These are phyloP conservation scores for Megacollybia platyphylla DNA, from an alignment of 1,284 basidiomycete genomes.

Conservation along the genomic window DNA sequence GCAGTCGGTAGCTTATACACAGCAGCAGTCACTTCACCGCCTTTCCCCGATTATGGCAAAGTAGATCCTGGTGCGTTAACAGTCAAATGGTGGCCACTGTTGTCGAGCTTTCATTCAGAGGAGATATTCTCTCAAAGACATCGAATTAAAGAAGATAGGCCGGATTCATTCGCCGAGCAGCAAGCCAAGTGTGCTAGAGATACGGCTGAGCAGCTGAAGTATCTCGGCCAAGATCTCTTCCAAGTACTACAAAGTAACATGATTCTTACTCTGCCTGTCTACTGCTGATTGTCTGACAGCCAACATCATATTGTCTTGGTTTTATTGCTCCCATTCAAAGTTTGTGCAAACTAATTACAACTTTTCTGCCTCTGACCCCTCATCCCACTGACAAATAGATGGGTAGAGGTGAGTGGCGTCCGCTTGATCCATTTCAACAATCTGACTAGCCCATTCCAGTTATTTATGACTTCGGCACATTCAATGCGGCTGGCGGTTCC, in stretches of 20 bases:
- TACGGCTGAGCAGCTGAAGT: constrained; percentile 33
- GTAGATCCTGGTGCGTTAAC: constrained; percentile 29
- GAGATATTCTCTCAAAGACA: constrained; percentile 40
- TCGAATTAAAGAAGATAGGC: constrained; percentile 28
- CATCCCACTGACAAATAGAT: constrained; percentile 23
- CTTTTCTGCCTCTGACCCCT: background rate
- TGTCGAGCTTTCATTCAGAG: constrained; percentile 17
- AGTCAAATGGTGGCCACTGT: background rate
- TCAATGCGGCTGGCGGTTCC: constrained; percentile 49
- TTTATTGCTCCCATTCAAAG: constrained; percentile 63
- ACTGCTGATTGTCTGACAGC: constrained; percentile 22
- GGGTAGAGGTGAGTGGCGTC: constrained; percentile 46
- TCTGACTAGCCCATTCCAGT: constrained; percentile 20
- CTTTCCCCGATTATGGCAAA: constrained; percentile 32
- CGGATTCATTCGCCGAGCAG: constrained; percentile 54
- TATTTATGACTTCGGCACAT: constrained; percentile 44
- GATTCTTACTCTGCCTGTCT: constrained; percentile 1
- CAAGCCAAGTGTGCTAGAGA: constrained; percentile 48
- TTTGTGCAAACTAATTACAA: constrained; percentile 13
- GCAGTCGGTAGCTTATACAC: constrained; percentile 62
- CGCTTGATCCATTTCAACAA: background rate
- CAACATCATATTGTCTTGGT: constrained; percentile 50
- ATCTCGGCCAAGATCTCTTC: constrained; percentile 41
- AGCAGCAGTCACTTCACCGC: constrained; percentile 39
- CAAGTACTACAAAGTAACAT: constrained; percentile 48